Conservation (phyloP, 495 filamentous ascomycete species). For the Cairneyella variabilis region DNA sequence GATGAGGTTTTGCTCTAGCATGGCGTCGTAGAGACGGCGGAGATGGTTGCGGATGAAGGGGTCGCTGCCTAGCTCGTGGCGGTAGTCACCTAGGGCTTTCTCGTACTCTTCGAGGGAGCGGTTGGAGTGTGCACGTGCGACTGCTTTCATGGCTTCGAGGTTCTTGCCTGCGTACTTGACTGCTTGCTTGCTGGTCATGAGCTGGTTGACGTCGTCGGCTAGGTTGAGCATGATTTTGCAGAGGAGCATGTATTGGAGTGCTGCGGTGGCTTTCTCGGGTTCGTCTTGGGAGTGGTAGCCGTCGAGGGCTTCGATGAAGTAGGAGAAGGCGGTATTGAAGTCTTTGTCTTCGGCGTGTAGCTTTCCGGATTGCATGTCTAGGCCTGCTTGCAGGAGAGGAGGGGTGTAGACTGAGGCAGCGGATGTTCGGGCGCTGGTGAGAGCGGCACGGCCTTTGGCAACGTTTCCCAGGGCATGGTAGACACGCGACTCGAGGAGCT, state of each 20-base stretch:
- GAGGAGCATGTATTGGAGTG: conserved; percentile 98
- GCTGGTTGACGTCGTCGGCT: conserved; percentile 87
- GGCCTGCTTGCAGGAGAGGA: conserved; percentile 86
- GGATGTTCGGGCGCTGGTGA: conserved; percentile 90
- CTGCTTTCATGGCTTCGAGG: conserved; percentile 97
- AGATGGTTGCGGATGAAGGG: conserved; percentile 94
- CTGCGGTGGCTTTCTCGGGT: conserved; percentile 75
- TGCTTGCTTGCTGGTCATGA: conserved; percentile 92
- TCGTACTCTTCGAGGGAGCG: conserved; percentile 96
- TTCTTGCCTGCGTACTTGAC: conserved; percentile 91
- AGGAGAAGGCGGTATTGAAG: conserved; percentile 96
- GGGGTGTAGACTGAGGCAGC: conserved; percentile 97
- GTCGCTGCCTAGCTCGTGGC: conserved; percentile 87
- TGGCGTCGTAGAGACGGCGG: conserved; percentile 90
- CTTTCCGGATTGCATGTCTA: conserved; percentile 99
- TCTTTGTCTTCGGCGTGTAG: conserved; percentile 97
- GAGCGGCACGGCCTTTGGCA: conserved; percentile 89
- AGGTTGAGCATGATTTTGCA: conserved; percentile 99
- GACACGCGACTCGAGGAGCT: conserved; percentile 92
- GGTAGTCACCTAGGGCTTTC: conserved; percentile 80
- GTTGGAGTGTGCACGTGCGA: conserved; percentile 91
- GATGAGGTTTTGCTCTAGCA: conserved; percentile 98
- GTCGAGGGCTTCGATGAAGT: conserved; percentile 98
- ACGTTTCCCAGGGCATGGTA: conserved; percentile 98
- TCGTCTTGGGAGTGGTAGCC: conserved; percentile 94